Base-by-base conservation (phyloP, 495 filamentous ascomycete species). In the Trichocladium uniseriatum region DNA sequence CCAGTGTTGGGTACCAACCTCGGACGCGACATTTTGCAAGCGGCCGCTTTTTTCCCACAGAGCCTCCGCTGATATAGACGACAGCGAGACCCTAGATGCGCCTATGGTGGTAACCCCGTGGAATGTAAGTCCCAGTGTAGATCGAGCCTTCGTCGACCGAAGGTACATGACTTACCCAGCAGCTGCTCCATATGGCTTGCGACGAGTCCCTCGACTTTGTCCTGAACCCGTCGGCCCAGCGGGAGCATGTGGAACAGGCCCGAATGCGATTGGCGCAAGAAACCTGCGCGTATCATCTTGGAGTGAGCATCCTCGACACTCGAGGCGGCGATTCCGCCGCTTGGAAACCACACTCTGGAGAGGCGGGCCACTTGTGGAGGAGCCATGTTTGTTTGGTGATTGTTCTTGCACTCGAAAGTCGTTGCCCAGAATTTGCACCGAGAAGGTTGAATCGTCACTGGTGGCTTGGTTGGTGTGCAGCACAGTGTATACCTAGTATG, bases 241-340 rank as follows among this genome's bases (percentile, higher is more conserved):
- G 92, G 92, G 8, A 98, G 73, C 58, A 95, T 75, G 64, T 98
- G 94, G 63, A 96, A 97, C 29, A 98, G 77, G 5, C 92, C 94
- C 4, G 91, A 78, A 55, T 94, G 81, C 34, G 87, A 84, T 80
- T 90, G 88, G 48, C 87, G 83, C 21, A 95, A 62, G 54, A 86
- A 94, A 1, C 90, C 89, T 31, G 81, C 84, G 48, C 83, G 75
- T 13, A 92, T 66, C 31, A 97, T 73, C 29, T 86, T 78, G 8
- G 81, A 73, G 67, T 94, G 82, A 36, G 78, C 78, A 70, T 89
- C 84, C 74, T 76, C 63, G 46, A 71, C 71, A 43, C 73, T 70
- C 0, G 56, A 24, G 8, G 38, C 51, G 3, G 80, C 71, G 47
- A 87, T 81, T n/a, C 85, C 84, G 41, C 82, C 83, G 11, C 80